A percentile compares a stretch with the other conserved stretches of the same genome.
Evolutionary conservation across 257 asterid species (phyloP).

Genomic region (Mitragyna speciosa): DNA sequence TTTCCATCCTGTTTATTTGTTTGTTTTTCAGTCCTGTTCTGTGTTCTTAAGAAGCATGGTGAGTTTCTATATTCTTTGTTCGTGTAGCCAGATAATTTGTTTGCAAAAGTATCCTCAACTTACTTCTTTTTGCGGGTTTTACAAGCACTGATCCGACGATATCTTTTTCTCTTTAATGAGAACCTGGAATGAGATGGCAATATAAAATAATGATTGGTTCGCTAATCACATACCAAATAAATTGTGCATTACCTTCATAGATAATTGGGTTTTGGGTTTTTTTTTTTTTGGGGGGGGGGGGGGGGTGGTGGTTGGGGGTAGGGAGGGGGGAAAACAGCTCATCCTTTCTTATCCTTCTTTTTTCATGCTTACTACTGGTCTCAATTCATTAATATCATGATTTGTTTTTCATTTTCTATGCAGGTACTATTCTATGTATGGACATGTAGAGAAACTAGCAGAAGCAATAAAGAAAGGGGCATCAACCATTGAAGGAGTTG

Average conservation of each 20-base stretch:
- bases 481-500: conserved; percentile 73
- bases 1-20: neutral
- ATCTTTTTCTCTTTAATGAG: neutral
- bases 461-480: conserved; percentile 75
- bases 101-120: neutral
- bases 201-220: neutral
- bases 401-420: conserved; percentile 2
- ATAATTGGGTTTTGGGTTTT: too few relatives aligned
- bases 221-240: too few relatives aligned
- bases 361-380: neutral
- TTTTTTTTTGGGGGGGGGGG: too few relatives aligned
- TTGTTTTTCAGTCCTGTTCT: neutral
- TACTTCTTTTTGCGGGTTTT: neutral
- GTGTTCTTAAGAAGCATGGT: neutral
- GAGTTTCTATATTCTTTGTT: neutral
- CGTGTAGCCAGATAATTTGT: neutral
- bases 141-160: neutral
- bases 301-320: too few relatives aligned
- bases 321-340: too few relatives aligned
- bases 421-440: conserved; percentile 76
- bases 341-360: neutral
- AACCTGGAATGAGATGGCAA: neutral
- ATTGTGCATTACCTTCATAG: too few relatives aligned
- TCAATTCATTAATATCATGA: conserved; percentile 1
- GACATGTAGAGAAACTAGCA: conserved; percentile 81